These are phyloP conservation scores for Cyberlindnera maritima DNA, from an alignment of 805 yeast species.

Conservation along the genomic window DNA sequence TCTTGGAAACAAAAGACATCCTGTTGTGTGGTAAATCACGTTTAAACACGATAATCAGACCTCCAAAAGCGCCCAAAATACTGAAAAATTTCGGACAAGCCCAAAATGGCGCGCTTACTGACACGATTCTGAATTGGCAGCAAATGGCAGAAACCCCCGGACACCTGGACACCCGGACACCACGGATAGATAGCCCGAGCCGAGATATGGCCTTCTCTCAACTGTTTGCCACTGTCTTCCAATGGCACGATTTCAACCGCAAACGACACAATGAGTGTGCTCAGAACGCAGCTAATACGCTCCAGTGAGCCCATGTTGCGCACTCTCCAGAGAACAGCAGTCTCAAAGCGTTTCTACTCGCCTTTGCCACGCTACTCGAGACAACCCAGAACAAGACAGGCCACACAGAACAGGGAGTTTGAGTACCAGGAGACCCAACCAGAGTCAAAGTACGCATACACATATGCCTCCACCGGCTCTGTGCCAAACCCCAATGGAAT, in stretches of 20 bases:
- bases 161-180: neutral
- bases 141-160: neutral
- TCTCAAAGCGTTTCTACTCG: conserved; percentile 15
- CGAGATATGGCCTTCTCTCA: too few relatives aligned
- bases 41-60: neutral
- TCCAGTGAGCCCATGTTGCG: neutral
- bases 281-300: neutral
- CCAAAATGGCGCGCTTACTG: neutral
- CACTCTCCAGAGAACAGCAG: neutral
- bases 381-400: conserved; percentile 5
- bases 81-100: conserved; percentile 6
- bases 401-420: neutral
- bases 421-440: conserved; percentile 6
- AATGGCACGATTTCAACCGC: neutral
- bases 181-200: neutral
- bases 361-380: conserved; percentile 19
- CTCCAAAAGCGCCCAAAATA: neutral
- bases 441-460: conserved; percentile 3
- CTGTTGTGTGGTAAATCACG: neutral
- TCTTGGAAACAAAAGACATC: conserved; percentile 18
- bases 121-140: neutral
- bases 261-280: neutral
- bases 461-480: conserved; percentile 25
- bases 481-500: conserved; percentile 37
- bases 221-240: neutral